Evolutionary conservation across 1,284 basidiomycete species (phyloP), one percentile per base, ranked within the genome.

Genomic region (Ceratobasidium sp.): DNA sequence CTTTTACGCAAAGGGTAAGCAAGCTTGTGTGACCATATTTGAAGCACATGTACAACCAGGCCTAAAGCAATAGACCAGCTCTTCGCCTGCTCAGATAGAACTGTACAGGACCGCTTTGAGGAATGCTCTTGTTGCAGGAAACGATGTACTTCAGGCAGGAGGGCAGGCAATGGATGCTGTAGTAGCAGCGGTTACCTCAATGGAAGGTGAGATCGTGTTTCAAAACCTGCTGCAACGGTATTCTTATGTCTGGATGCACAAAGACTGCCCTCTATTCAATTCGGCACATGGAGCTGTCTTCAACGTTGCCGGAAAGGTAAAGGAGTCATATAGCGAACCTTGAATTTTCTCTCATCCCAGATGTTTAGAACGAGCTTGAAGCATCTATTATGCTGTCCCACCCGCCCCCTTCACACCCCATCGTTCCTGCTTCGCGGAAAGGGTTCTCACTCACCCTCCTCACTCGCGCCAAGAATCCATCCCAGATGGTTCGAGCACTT

Each of bases 91-190:
- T 71, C 83, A 89, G 76, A 85, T 85, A 35, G 85, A 85, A 11
- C 80, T 81, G 63, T 93, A 93, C 81, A 88, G 86, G 76, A 79
- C 81, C 0, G 87, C 83, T 1, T 81, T 95, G 46, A 79, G 80
- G 21, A 79, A 80, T 2, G 88, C 92, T 0, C 82, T 95, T 47
- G 75, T 81, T 41, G 87, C 87, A 4, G 93, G 93, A 0, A 83
- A 93, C 77, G 78, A 85, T 28, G 83, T 93, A 18, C 84, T 94
- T 46, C 81, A 80, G 43, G 79, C 83, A 1, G 91, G 91, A 26
- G 91, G 91, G 0, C 90, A 92, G 77, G 92, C 93, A 2, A 88
- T 95, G 84, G 91, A 94, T 78, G 92, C 93, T n/a, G 88, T 85
- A 1, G 89, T 91, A 1, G 89, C 91, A 7, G 91, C 93, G 0